These are phyloP conservation scores for Penicillium sp. DNA, from an alignment of 2,329 filamentous ascomycete species.

Conservation along the genomic window DNA sequence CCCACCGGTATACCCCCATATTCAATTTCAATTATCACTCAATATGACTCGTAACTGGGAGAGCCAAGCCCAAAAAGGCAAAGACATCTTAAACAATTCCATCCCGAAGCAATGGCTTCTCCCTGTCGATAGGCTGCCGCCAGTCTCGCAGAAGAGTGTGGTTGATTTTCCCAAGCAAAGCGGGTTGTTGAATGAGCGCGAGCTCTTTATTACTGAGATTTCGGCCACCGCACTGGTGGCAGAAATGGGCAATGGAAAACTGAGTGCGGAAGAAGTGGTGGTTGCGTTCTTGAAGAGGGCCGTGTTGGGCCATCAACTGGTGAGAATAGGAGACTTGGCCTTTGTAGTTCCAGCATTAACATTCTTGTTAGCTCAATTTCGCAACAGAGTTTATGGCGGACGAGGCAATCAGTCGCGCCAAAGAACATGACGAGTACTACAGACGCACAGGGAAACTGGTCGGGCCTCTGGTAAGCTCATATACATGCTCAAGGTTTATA, in stretches of 20 bases:
- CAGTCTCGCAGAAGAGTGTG: constrained; percentile 30
- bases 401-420: constrained; percentile 34
- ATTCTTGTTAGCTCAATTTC: constrained; percentile 31
- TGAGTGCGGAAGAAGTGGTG: constrained; percentile 34
- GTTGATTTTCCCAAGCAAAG: constrained; percentile 39
- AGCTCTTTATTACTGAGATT: constrained; percentile 53
- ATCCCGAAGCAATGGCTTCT: constrained; percentile 38
- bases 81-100: constrained; percentile 34
- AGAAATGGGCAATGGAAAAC: constrained; percentile 27
- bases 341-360: neutral
- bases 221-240: constrained; percentile 31
- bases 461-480: constrained; percentile 42
- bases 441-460: constrained; percentile 43
- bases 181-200: constrained; percentile 49
- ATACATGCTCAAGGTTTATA: neutral
- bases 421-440: constrained; percentile 33
- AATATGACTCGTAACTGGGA: constrained; percentile 33
- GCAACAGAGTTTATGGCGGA: constrained; percentile 41
- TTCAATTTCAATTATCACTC: neutral
- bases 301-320: constrained; percentile 36
- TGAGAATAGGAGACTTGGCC: constrained; percentile 3
- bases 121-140: constrained; percentile 28
- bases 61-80: constrained; percentile 32
- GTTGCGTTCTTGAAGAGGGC: constrained; percentile 35
- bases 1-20: neutral